Base-by-base conservation (phyloP, 2,329 filamentous ascomycete genomes). In the Exophiala aquamarina region DNA sequence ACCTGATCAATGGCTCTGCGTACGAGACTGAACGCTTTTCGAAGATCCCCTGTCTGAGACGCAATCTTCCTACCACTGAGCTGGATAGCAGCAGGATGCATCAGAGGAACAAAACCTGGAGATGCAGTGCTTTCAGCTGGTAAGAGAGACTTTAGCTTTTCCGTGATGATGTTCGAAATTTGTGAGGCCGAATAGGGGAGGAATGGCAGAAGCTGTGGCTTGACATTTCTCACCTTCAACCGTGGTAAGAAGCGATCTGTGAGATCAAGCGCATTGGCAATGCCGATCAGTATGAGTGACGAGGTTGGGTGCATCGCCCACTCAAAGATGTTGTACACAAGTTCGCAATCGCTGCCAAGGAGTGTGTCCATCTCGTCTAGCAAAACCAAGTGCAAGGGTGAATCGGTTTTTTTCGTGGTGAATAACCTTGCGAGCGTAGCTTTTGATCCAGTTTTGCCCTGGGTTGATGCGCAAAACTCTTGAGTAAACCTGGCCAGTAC, bases 281-380 rank as follows among this genome's bases (percentile, higher is more conserved):
- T 95, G 38, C 93, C 93, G 40, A 98, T 81, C 14, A 98, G 75
- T 28, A 93, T 75, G 4, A 98, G 82, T 15, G 81, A 82, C 0
- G 93, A 96, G 1, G 81, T 80, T 54, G 83, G 83, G 53, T 89
- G 82, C 61, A 98, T 74, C 1, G 93, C 94, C 91, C 92, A 97
- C 65, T 96, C 91, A 59, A 98, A 96, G n/a, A 98, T 75, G 52
- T 83, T 87, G 70, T 97, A 96, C 11, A 98, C 75, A 44, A 93
- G 86, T 58, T 94, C 89, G 49, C 93, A 74, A 58, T 96, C 92
- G 54, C 95, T 76, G 1, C 88, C 92, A 32, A 98, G 76, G 40
- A 98, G 83, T 62, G 95, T 88, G 62, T 98, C 93, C 50, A 98
- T 92, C 70, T 98, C 93, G 62, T 98, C 93, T 48, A 98, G 74